Percentiles rank a stretch among this genome's conserved stretches.
phyloP scores from a whole-genome alignment of 352 stramenopile species.

The Globisporangium abappressorium region DNA sequence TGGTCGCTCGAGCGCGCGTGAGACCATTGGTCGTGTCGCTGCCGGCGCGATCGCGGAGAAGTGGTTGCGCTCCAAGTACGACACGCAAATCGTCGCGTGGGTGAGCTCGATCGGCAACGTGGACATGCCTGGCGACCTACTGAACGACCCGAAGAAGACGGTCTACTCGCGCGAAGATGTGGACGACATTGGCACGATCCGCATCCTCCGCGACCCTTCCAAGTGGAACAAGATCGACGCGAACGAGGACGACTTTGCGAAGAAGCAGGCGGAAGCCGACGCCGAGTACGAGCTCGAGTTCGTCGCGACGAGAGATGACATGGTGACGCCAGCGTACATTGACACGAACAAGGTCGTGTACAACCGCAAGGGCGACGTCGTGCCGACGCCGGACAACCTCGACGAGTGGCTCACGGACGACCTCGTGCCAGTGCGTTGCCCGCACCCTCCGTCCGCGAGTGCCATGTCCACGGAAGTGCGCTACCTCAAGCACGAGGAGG shows the following conservation, averaged over 20 bases:
- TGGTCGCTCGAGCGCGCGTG: constrained; percentile 93
- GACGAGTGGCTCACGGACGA: constrained; percentile 77
- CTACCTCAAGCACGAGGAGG: constrained; percentile 84
- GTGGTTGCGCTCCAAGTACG: constrained; percentile 92
- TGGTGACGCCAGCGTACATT: constrained; percentile 85
- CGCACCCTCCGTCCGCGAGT: constrained; percentile 90
- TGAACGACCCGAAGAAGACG: constrained; percentile 63
- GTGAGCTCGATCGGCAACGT: constrained; percentile 86
- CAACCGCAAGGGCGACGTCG: constrained; percentile 72
- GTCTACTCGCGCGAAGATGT: constrained; percentile 84
- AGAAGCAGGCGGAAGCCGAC: constrained; percentile 60
- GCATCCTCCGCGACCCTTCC: constrained; percentile 69
- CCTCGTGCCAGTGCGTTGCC: constrained; percentile 92
- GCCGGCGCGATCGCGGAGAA: constrained; percentile 96
- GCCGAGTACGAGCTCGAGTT: constrained; percentile 74
- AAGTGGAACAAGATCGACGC: constrained; percentile 54
- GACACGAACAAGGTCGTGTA: constrained; percentile 92
- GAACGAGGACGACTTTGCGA: constrained; percentile 26
- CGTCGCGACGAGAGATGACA: constrained; percentile 49
- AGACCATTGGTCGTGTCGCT: constrained; percentile 98
- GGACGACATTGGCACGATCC: constrained; percentile 76
- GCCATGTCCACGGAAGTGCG: constrained; percentile 96
- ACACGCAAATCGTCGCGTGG: constrained; percentile 87
- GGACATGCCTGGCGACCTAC: constrained; percentile 72
- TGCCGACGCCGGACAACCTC: constrained; percentile 52